Evolutionary conservation across 1,139 yeast genomes (phyloP).

Genomic region (Yamadazyma trypodendri): DNA sequence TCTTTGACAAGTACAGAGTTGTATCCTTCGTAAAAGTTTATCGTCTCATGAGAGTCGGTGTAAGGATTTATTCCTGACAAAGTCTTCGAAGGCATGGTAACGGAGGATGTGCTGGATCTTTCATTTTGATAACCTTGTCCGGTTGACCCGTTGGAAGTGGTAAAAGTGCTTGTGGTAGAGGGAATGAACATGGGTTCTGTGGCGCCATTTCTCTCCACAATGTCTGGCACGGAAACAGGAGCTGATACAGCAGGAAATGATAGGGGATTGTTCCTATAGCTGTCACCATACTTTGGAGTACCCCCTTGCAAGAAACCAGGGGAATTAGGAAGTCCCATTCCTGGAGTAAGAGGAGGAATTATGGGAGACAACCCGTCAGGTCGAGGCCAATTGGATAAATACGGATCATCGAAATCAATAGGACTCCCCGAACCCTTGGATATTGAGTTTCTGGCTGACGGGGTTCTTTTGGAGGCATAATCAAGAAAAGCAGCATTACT

Average conservation of each 20-base stretch:
- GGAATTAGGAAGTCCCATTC: neutral
- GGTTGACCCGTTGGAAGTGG: too few species aligned
- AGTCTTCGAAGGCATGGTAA: neutral
- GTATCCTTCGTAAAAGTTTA: conserved; percentile 44
- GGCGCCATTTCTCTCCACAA: too few species aligned
- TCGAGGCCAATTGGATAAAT: neutral
- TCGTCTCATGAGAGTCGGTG: conserved; percentile 23
- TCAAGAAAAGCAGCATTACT: neutral
- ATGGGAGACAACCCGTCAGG: neutral
- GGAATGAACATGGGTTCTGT: too few species aligned
- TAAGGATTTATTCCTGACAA: conserved; percentile 23
- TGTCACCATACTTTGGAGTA: too few species aligned
- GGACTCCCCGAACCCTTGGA: neutral
- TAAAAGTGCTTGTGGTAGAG: too few species aligned
- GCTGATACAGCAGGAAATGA: too few species aligned
- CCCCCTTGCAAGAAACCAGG: neutral
- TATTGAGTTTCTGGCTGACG: neutral
- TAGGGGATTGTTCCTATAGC: too few species aligned
- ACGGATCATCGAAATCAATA: neutral
- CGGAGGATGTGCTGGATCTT: neutral
- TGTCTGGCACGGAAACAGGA: too few species aligned
- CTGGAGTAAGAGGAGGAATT: neutral
- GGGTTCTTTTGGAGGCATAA: neutral
- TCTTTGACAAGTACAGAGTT: conserved; percentile 39
- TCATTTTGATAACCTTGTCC: too few species aligned